phyloP scores from a whole-genome alignment of 2,329 filamentous ascomycete species.

The Curvularia eragrostidis region DNA sequence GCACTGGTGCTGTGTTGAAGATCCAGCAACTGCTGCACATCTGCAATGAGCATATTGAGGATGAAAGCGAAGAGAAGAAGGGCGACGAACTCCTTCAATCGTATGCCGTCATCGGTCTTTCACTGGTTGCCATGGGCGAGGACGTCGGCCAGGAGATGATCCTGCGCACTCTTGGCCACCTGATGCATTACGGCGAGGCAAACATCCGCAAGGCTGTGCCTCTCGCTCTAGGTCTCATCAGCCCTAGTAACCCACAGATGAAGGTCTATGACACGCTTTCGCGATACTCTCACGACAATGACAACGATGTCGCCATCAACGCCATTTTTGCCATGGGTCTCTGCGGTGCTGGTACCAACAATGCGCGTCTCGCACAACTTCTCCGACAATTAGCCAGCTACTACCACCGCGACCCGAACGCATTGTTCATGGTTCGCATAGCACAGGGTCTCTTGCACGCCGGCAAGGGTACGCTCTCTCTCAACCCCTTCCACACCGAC shows the following conservation, averaged over 20 bases:
- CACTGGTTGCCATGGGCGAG: constrained; percentile 95
- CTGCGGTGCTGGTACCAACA: constrained; percentile 95
- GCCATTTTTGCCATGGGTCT: constrained; percentile 99
- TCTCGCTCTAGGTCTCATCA: constrained; percentile 94
- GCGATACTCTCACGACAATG: constrained; percentile 97
- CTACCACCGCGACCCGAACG: constrained; percentile 95
- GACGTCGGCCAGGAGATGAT: constrained; percentile 99
- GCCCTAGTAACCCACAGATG: constrained; percentile 98
- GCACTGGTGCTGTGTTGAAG: constrained; percentile 95
- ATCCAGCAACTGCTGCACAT: constrained; percentile 96
- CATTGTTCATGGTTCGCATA: constrained; percentile 98
- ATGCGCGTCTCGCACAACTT: constrained; percentile 92
- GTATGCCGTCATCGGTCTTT: constrained; percentile 93
- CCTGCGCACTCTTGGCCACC: constrained; percentile 91
- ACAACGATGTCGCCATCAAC: constrained; percentile 97
- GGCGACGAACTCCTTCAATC: constrained; percentile 94
- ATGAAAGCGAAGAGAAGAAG: constrained; percentile 87
- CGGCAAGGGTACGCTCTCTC: constrained; percentile 95
- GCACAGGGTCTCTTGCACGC: constrained; percentile 97
- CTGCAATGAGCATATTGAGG: constrained; percentile 96
- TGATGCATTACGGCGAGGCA: constrained; percentile 98
- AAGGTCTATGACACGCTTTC: constrained; percentile 99
- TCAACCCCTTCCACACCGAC: constrained; percentile 99
- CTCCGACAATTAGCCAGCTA: constrained; percentile 95
- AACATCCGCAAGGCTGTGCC: constrained; percentile 97